Evolutionary conservation across 1,284 basidiomycete species (phyloP).

Genomic region (Cerrena zonata): DNA sequence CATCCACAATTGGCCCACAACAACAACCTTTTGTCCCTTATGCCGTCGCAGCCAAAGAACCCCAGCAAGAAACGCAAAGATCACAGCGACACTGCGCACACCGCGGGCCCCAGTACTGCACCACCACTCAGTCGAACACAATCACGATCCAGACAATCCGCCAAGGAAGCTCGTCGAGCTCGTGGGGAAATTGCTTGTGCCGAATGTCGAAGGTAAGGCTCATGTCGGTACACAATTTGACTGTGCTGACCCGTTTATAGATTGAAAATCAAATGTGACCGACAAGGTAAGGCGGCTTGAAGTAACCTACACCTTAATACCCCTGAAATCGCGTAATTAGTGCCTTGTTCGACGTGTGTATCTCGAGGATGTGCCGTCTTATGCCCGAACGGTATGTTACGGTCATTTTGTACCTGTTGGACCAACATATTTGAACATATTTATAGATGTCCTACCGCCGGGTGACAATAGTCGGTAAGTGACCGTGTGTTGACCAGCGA

Average conservation of each 20-base stretch:
- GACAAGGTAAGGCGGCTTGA: constrained; percentile 15
- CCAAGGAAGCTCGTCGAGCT: constrained; percentile 15
- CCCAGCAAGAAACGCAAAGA: constrained; percentile 11
- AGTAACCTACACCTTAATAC: neutral
- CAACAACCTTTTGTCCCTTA: neutral
- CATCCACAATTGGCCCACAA: neutral
- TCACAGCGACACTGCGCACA: constrained; percentile 15
- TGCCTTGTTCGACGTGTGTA: constrained; percentile 18
- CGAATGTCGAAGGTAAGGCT: constrained; percentile 16
- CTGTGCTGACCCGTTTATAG: constrained; percentile 5
- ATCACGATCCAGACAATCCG: constrained; percentile 14
- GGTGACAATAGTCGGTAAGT: constrained; percentile 18
- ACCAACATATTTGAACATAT: neutral
- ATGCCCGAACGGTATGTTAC: constrained; percentile 16
- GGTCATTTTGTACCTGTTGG: neutral
- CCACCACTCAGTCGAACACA: constrained; percentile 3
- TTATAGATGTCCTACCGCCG: constrained; percentile 14
- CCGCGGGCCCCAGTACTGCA: constrained; percentile 5
- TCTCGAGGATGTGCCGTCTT: constrained; percentile 15
- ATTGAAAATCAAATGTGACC: constrained; percentile 17
- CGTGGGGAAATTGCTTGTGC: constrained; percentile 19
- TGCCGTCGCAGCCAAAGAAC: constrained; percentile 40
- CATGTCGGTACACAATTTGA: neutral
- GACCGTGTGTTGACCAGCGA: neutral
- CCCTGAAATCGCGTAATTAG: constrained; percentile 2